phyloP scores from a whole-genome alignment of 2,329 filamentous ascomycete species.

The Chalaropsis thielavioides region DNA sequence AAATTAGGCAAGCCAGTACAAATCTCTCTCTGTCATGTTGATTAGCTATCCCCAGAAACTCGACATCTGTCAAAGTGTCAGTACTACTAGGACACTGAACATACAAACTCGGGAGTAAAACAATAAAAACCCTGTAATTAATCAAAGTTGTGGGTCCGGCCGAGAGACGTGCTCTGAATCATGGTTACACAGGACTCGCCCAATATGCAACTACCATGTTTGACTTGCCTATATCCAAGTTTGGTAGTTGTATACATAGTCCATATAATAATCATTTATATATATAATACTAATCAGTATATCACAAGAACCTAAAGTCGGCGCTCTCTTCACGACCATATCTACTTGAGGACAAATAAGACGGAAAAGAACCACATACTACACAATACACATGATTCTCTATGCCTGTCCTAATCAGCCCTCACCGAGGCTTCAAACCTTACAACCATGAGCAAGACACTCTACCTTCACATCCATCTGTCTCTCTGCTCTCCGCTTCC shows the following conservation, averaged over 20 bases:
- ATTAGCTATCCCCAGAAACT: no score
- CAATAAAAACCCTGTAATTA: not conserved
- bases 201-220: not conserved
- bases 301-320: no score
- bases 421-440: not conserved
- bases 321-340: no score
- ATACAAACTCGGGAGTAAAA: not conserved
- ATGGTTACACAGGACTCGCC: not conserved
- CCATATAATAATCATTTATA: no score
- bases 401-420: not conserved
- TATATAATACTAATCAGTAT: no score
- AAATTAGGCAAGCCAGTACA: no score
- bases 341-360: no score
- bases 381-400: not conserved
- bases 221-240: not conserved
- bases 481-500: not conserved
- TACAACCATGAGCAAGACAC: no score
- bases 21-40: no score
- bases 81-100: no score
- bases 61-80: no score
- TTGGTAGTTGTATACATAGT: not conserved
- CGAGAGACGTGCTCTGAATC: not conserved
- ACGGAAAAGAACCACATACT: not conserved
- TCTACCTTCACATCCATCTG: not conserved
- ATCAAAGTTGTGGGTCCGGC: not conserved